Evolutionary conservation across 495 filamentous ascomycete genomes (phyloP).

Genomic region (Penicillium steckii): DNA sequence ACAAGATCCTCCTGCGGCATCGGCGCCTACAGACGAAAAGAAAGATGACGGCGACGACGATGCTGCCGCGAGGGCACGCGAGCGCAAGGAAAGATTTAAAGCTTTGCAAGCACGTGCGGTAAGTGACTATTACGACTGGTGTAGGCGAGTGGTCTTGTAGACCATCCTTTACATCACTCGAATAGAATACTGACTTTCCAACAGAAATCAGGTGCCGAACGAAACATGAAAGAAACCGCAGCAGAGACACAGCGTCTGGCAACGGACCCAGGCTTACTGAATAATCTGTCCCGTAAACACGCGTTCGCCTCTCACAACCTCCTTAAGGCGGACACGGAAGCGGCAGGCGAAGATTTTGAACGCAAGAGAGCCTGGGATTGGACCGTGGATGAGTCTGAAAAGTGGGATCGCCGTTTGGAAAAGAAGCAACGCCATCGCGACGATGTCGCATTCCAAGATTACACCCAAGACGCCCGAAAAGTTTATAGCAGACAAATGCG

Average conservation of each 20-base stretch:
- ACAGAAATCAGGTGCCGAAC: slow-evolving; percentile 68
- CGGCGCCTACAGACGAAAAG: slow-evolving; percentile 13
- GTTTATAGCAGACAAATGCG: slow-evolving; percentile 90
- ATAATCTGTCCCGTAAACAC: slow-evolving; percentile 71
- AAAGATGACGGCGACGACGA: slow-evolving; percentile 25
- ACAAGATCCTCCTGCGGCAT: slow-evolving; percentile 1
- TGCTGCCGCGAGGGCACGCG: slow-evolving; percentile 30
- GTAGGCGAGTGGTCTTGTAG: background rate
- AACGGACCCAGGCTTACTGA: slow-evolving; percentile 70
- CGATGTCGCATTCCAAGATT: slow-evolving; percentile 88
- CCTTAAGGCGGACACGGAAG: slow-evolving; percentile 84
- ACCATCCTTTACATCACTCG: background rate
- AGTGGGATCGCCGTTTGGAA: slow-evolving; percentile 85
- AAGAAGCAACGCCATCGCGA: slow-evolving; percentile 84
- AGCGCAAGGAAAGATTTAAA: slow-evolving; percentile 61
- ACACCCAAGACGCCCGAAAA: slow-evolving; percentile 80
- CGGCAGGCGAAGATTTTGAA: slow-evolving; percentile 88
- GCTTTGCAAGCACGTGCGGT: slow-evolving; percentile 78
- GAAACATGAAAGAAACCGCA: slow-evolving; percentile 80
- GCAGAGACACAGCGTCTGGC: slow-evolving; percentile 78
- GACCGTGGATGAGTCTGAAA: slow-evolving; percentile 90
- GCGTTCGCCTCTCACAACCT: slow-evolving; percentile 90
- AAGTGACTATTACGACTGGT: slow-evolving; percentile 15
- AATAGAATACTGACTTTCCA: background rate
- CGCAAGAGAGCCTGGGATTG: slow-evolving; percentile 98